Evolutionary conservation across 495 filamentous ascomycete genomes (phyloP).

Genomic region (Evansstolkia leycettana): DNA sequence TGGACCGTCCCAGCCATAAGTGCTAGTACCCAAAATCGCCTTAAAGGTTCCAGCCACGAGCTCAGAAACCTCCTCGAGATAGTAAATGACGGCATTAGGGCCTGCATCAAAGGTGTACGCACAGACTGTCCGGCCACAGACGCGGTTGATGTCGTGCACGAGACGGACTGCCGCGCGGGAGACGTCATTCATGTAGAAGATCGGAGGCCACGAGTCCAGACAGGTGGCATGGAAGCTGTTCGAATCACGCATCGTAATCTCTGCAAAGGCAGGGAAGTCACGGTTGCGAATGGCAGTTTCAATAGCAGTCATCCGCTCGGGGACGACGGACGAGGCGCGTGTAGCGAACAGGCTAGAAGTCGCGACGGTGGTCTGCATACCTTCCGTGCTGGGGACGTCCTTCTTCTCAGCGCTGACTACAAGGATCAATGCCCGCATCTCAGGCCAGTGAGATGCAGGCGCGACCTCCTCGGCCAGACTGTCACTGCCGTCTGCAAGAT

Average conservation of each 20-base stretch:
- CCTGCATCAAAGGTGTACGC: conserved; percentile 98
- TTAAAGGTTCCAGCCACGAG: conserved; percentile 61
- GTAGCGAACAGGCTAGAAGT: conserved; percentile 73
- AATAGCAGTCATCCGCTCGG: conserved; percentile 75
- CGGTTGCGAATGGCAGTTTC: conserved; percentile 60
- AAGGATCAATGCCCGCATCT: conserved; percentile 82
- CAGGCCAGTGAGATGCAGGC: conserved; percentile 78
- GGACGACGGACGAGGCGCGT: conserved; percentile 63
- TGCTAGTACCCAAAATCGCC: conserved; percentile 29
- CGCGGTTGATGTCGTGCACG: conserved; percentile 77
- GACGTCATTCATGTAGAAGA: conserved; percentile 97
- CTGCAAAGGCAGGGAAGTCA: conserved; percentile 80
- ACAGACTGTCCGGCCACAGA: conserved; percentile 58
- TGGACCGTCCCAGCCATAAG: conserved; percentile 51
- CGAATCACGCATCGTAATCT: conserved; percentile 88
- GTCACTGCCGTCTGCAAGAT: conserved; percentile 62
- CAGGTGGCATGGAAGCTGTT: conserved; percentile 95
- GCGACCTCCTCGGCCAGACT: conserved; percentile 78
- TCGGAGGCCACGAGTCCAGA: conserved; percentile 87
- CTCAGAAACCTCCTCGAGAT: conserved; percentile 61
- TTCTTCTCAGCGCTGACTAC: conserved; percentile 92
- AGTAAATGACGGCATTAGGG: conserved; percentile 94
- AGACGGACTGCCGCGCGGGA: conserved; percentile 71
- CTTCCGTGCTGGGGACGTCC: conserved; percentile 76
- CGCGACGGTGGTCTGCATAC: conserved; percentile 91